These are phyloP conservation scores for Puccinia novopanici DNA, from an alignment of 1,284 basidiomycete species.

Conservation along the genomic window DNA sequence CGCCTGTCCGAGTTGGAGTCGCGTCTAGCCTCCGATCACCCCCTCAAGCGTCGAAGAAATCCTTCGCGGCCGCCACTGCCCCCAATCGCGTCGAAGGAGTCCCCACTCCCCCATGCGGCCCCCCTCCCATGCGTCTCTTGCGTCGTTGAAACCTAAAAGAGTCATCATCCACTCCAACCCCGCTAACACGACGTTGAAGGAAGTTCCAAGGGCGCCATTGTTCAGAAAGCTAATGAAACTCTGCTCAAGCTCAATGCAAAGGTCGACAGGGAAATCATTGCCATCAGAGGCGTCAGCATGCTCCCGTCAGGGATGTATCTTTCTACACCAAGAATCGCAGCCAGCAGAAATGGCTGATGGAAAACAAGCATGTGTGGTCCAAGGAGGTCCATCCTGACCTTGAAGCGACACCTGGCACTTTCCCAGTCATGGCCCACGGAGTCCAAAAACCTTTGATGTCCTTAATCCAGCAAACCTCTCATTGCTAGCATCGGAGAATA, in stretches of 20 bases:
- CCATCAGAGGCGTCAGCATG: neutral
- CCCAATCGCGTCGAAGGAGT: neutral
- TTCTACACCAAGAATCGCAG: neutral
- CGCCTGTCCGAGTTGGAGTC: neutral
- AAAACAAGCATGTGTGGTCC: too few relatives aligned
- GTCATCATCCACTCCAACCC: neutral
- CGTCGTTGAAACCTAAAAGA: neutral
- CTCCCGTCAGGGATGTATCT: neutral
- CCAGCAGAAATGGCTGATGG: too few relatives aligned
- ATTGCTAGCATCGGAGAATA: too few relatives aligned
- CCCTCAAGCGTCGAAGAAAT: neutral
- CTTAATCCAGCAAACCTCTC: neutral
- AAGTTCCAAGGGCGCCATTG: neutral
- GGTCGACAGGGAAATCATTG: neutral
- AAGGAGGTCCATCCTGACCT: too few relatives aligned
- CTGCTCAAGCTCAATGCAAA: neutral
- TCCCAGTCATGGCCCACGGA: neutral
- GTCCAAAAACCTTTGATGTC: neutral
- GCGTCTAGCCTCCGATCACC: neutral
- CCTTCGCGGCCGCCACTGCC: neutral
- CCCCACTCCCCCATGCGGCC: neutral
- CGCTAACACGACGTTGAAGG: neutral
- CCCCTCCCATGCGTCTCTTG: neutral
- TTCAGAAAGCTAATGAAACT: neutral
- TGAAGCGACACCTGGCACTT: neutral